phyloP scores from a whole-genome alignment of 1,284 basidiomycete genomes.

The Termitomyces sp. region DNA sequence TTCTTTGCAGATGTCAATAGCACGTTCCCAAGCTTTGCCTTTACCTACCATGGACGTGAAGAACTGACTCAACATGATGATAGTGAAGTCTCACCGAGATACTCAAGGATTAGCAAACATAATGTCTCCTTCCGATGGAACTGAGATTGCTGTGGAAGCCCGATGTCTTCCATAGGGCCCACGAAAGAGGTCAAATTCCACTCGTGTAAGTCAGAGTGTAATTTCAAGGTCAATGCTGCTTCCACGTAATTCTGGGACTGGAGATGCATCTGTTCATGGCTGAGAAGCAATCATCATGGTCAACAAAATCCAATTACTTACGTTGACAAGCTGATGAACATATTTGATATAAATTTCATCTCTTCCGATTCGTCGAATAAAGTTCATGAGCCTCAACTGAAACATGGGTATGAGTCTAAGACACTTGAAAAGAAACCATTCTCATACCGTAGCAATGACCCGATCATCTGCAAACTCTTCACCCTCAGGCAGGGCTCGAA shows the following conservation, averaged over 20 bases:
- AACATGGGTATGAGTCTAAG: slow-evolving; percentile 10
- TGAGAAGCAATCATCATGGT: slow-evolving; percentile 13
- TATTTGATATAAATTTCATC: slow-evolving; percentile 93
- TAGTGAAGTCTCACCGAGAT: slow-evolving; percentile 55
- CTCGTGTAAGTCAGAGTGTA: slow-evolving; percentile 90
- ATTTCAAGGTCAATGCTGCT: slow-evolving; percentile 86
- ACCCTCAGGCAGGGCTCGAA: slow-evolving; percentile 91
- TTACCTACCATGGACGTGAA: slow-evolving; percentile 52
- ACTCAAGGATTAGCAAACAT: slow-evolving; percentile 81
- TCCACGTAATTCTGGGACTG: slow-evolving; percentile 88
- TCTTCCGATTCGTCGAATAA: slow-evolving; percentile 80
- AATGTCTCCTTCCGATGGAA: slow-evolving; percentile 93
- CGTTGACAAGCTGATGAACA: slow-evolving; percentile 89
- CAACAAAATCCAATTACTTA: slow-evolving; percentile 31
- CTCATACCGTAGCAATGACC: slow-evolving; percentile 78
- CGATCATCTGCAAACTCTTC: slow-evolving; percentile 92
- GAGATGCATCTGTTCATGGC: slow-evolving; percentile 62
- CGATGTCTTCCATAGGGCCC: slow-evolving; percentile 81
- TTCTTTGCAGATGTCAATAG: slow-evolving; percentile 90
- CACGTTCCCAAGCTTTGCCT: slow-evolving; percentile 94
- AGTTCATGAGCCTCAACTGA: slow-evolving; percentile 86
- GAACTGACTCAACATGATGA: not conserved
- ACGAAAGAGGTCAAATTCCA: slow-evolving; percentile 83
- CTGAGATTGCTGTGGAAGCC: slow-evolving; percentile 86
- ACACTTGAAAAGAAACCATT: slow-evolving; percentile 1